phyloP scores from a whole-genome alignment of 208 protist genomes.

The Trypanosoma platydactyli region DNA sequence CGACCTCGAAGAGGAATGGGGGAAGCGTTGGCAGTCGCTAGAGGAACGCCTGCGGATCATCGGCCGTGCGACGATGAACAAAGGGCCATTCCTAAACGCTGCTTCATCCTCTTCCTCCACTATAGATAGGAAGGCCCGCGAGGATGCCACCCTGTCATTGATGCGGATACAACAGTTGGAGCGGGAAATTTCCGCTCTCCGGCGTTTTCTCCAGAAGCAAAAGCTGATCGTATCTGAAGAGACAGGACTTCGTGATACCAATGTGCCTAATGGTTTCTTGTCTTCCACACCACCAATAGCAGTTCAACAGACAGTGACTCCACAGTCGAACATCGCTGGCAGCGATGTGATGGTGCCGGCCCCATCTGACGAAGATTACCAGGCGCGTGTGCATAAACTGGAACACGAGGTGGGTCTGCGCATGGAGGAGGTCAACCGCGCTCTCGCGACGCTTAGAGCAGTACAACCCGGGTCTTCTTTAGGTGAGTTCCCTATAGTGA shows the following conservation, averaged over 20 bases:
- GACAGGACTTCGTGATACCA: background rate
- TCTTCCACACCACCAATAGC: background rate
- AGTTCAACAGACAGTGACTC: background rate
- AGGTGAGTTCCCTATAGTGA: background rate
- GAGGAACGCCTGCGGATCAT: slow-evolving; percentile 88
- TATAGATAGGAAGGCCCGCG: slow-evolving; percentile 83
- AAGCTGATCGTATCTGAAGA: background rate
- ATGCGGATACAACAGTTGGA: slow-evolving; percentile 85
- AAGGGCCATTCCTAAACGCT: slow-evolving; percentile 11
- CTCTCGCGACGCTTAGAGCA: slow-evolving; percentile 53
- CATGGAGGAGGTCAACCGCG: slow-evolving; percentile 85
- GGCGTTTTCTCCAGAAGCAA: slow-evolving; percentile 32
- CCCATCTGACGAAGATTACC: slow-evolving; percentile 2
- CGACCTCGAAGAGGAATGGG: slow-evolving; percentile 79
- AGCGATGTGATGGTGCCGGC: no score
- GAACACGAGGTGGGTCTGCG: slow-evolving; percentile 83
- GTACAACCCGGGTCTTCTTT: background rate
- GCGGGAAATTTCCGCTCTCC: slow-evolving; percentile 58
- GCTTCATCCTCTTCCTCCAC: slow-evolving; percentile 20
- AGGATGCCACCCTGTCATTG: slow-evolving; percentile 80
- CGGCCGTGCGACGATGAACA: slow-evolving; percentile 69
- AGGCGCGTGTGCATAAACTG: slow-evolving; percentile 41
- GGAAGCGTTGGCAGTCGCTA: slow-evolving; percentile 69
- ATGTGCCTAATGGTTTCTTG: background rate
- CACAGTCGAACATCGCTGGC: no score